Evolutionary conservation across 371 early-diverging fungal genomes (phyloP), one percentile per base, ranked within the genome.

Genomic region (Scutellospora calospora): DNA sequence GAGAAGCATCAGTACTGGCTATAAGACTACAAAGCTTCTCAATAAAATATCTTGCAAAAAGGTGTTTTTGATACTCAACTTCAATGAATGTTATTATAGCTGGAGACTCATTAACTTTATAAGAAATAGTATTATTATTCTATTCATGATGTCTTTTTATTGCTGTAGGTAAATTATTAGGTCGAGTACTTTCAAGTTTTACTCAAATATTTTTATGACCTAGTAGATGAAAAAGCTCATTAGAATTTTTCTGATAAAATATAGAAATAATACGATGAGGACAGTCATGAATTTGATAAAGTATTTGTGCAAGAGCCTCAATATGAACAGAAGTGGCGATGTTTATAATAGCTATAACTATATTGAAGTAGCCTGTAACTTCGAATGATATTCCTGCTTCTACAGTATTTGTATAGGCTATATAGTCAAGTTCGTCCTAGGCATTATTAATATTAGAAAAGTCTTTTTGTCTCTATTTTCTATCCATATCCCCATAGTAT

Each of bases 281-380:
- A n/a, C 45, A 45, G 52, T 3, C 73, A 73, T 73, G 51, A 52
- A 29, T 5, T 18, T n/a, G n/a, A n/a, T n/a, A n/a, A n/a, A n/a
- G n/a, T n/a, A n/a, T n/a, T n/a, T n/a, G n/a, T n/a, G n/a, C n/a
- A 73, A 73, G 33, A 29, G 55, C 74, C 29, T 73, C 55, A 18
- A 73, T 29, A 73, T 73, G n/a, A 73, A 73, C 55, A 52, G 74
- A 54, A 73, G 74, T 73, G 5, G 4, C 55, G 31, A 73, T 73
- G 2, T n/a, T n/a, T n/a, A n/a, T n/a, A n/a, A n/a, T n/a, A n/a
- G n/a, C n/a, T n/a, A n/a, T n/a, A n/a, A n/a, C n/a, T n/a, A n/a
- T n/a, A n/a, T n/a, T n/a, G n/a, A n/a, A n/a, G n/a, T n/a, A n/a
- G n/a, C n/a, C n/a, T 73, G 72, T 45, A 18, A 22, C 3, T 6